Percentiles rank a stretch among this genome's conserved stretches.
Conservation (phyloP, 106 monocot genomes). For the Dactylorhiza incarnata region DNA sequence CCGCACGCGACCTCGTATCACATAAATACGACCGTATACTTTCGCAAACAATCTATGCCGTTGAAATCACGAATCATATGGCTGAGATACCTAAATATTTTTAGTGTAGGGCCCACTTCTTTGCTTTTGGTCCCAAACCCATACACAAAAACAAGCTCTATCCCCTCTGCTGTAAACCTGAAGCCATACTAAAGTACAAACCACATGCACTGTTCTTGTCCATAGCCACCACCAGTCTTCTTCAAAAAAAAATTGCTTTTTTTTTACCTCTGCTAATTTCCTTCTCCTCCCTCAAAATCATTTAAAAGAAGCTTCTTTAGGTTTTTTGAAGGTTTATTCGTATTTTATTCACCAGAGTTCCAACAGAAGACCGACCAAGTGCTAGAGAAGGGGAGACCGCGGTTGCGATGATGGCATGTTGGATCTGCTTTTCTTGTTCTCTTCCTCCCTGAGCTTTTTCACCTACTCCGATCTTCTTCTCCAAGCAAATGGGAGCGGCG, state of each 20-base stretch:
- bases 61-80: too few species aligned
- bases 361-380: not conserved
- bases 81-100: too few species aligned
- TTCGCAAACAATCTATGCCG: too few species aligned
- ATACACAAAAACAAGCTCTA: too few species aligned
- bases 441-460: not conserved
- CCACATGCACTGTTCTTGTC: not conserved
- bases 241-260: too few species aligned
- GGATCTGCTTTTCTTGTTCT: slow-evolving; percentile 5
- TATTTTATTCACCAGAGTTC: not conserved
- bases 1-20: too few species aligned
- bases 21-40: too few species aligned
- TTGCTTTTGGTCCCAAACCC: too few species aligned
- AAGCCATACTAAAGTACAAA: not conserved
- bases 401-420: not conserved
- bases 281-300: not conserved
- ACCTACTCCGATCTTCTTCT: not conserved
- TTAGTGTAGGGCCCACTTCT: too few species aligned
- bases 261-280: not conserved
- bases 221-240: not conserved
- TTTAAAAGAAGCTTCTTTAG: not conserved
- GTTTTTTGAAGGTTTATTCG: not conserved
- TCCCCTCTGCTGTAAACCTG: not conserved
- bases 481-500: slow-evolving; percentile 2
- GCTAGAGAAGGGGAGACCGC: not conserved